Base-by-base conservation (phyloP, 1,284 basidiomycete species). In the Naganishia cerealis region DNA sequence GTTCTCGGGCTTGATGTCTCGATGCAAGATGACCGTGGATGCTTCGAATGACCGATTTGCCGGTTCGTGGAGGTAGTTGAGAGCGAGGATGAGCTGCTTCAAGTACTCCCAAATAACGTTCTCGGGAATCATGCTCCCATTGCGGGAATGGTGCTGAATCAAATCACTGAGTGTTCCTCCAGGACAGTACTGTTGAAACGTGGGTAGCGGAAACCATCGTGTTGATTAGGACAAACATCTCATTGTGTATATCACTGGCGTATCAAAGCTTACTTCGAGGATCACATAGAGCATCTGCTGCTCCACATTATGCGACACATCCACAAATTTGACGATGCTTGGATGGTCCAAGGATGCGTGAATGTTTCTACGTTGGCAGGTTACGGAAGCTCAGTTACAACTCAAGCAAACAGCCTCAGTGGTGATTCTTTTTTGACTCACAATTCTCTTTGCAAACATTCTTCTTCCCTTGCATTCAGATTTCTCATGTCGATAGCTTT, bases 1-100 rank as follows among this genome's bases (percentile, higher is more conserved):
- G 21, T 57, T 57, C n/a, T 38, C 56, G 9, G 56, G 39, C 24
- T 57, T 57, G 56, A 57, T 39, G 36, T 57, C 56, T 24, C 56
- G 16, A 21, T 57, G 56, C 21, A 57, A 10, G 39, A 57, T n/a
- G 39, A 26, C 24, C 18, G 3, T 40, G 4, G 21, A 26, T 1
- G 56, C 38, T 1, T 26, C 39, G 39, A 21, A n/a, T n/a, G 10
- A 38, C 5, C 33, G 33, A 7, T 9, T 16, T 4, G 16, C 1
- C 8, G 38, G 56, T n/a, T 42, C 21, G 26, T 57, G 56, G 18
- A 16, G 21, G 21, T 57, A 39, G 39, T 39, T 9, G 39, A 57
- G 39, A 26, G 56, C 56, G 5, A 3, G 7, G 56, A 57, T 5
- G 6, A 57, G 39, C n/a, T 57, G 56, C 3, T 12, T 12, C 5